These are phyloP conservation scores for Geotrichum fermentans DNA, from an alignment of 1,139 yeast genomes.

Conservation along the genomic window DNA sequence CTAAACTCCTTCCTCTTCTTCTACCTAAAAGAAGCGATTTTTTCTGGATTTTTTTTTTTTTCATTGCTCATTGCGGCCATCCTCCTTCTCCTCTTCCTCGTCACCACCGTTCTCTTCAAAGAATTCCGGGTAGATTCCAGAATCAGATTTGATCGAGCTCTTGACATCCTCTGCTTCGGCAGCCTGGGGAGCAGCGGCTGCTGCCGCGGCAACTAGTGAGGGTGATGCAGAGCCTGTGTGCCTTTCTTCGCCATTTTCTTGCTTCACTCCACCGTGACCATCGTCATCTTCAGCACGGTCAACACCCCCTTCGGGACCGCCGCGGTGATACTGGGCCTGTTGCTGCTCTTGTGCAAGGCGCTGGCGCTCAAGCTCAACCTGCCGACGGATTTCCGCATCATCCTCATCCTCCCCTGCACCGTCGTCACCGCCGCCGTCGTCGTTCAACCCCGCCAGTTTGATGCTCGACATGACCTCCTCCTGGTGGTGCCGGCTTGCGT, in stretches of 20 bases:
- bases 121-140: background rate
- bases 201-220: conserved; percentile 14
- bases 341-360: conserved; percentile 1
- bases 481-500: conserved; percentile 14
- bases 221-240: conserved; percentile 10
- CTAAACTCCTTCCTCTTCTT: too few species aligned
- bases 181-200: conserved; percentile 16
- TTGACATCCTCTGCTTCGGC: conserved; percentile 1
- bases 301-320: background rate
- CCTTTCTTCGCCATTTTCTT: background rate
- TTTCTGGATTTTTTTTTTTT: too few species aligned
- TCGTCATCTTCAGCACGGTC: background rate
- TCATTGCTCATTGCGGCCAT: background rate
- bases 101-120: background rate
- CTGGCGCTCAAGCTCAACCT: conserved; percentile 5
- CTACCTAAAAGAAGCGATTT: too few species aligned
- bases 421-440: conserved; percentile 3
- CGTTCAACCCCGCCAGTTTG: conserved; percentile 16
- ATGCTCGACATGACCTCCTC: conserved; percentile 21
- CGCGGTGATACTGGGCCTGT: conserved; percentile 7
- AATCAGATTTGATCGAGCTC: background rate
- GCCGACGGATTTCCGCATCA: conserved; percentile 2
- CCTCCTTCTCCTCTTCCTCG: background rate
- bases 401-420: conserved; percentile 14
- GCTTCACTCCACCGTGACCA: too few species aligned